phyloP scores from a whole-genome alignment of 768 basidiomycete genomes.

The Suillus americanus region DNA sequence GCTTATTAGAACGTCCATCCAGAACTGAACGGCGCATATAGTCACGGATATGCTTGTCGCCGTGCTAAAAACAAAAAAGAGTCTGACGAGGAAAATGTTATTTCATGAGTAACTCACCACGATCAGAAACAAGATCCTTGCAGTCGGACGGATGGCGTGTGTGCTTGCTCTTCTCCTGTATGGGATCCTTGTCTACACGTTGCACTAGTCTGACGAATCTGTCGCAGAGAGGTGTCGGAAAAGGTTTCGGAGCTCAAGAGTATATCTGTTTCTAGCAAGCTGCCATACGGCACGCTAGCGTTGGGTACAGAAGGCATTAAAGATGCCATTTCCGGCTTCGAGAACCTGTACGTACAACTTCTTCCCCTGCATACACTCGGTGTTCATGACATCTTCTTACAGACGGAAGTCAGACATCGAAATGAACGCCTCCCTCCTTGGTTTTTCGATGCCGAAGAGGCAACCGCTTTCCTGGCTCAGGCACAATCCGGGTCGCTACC shows the following conservation, averaged over 20 bases:
- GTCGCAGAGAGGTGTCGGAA: conserved; percentile 89
- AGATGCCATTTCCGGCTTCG: conserved; percentile 90
- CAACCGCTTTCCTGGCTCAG: conserved; percentile 54
- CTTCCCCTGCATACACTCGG: conserved; percentile 25
- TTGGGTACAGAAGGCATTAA: conserved; percentile 94
- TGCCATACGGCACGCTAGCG: conserved; percentile 83
- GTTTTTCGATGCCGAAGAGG: conserved; percentile 78
- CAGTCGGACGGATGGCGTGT: conserved; percentile 93
- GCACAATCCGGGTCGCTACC: conserved; percentile 42
- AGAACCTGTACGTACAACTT: conserved; percentile 78
- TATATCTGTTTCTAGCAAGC: conserved; percentile 70
- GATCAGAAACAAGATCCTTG: conserved; percentile 98
- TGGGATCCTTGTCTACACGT: conserved; percentile 24
- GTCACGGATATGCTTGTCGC: conserved; percentile 99
- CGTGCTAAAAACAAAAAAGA: conserved; percentile 94
- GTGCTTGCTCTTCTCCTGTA: conserved; percentile 95
- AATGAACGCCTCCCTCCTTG: conserved; percentile 98
- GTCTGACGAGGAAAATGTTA: conserved; percentile 45
- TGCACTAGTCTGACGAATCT: background rate
- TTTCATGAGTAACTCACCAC: conserved; percentile 35
- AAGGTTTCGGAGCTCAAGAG: conserved; percentile 95
- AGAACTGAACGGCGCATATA: conserved; percentile 33
- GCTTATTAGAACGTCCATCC: background rate
- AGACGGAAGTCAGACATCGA: conserved; percentile 98
- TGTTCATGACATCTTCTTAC: background rate